Base-by-base conservation (phyloP, 768 basidiomycete species). In the Leccinum sublutescens region DNA sequence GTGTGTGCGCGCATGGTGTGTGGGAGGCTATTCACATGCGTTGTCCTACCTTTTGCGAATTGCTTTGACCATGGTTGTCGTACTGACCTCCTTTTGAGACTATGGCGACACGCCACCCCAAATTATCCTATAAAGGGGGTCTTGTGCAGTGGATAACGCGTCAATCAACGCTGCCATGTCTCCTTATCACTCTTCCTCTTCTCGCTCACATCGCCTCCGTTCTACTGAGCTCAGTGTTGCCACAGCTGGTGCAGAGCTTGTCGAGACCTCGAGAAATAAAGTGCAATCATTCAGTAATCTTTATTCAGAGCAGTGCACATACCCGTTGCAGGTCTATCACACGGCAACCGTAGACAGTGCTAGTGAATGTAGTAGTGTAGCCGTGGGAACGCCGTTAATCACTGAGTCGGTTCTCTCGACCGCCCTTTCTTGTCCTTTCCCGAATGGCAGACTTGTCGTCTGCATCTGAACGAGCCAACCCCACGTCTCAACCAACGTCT, bases 391-490 rank as follows among this genome's bases (percentile, higher is more conserved):
- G 50, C 52, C 33, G 23, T 38, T 43, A 38, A 52, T 52, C 17
- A 27, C 50, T 29, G 29, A 29, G 29, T 66, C 15, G 23, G 15
- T 23, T 48, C 33, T 14, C 31, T 21, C 11, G 31, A 15, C 62
- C 34, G 36, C 12, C 55, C 49, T 50, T 17, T 43, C 40, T 29
- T 25, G 34, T 47, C 52, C 25, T 19, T 34, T 5, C 19, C 21
- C 23, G 50, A 27, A 78, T 78, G 75, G 72, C 70, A 60, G 73
- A 74, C 63, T 61, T 64, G 52, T 36, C 48, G 45, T 57, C 59
- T 55, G 65, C 57, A 27, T 68, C 71, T 17, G 66, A 62, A 57
- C 58, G 17, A 11, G 4, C 70, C 33, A 58, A 63, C 50, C 40
- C 61, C 33, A 57, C 58, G 7, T 59, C 67, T 27, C 59, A 36